These are phyloP conservation scores for Diaporthe sp. DNA, from an alignment of 2,329 filamentous ascomycete genomes.

Conservation along the genomic window DNA sequence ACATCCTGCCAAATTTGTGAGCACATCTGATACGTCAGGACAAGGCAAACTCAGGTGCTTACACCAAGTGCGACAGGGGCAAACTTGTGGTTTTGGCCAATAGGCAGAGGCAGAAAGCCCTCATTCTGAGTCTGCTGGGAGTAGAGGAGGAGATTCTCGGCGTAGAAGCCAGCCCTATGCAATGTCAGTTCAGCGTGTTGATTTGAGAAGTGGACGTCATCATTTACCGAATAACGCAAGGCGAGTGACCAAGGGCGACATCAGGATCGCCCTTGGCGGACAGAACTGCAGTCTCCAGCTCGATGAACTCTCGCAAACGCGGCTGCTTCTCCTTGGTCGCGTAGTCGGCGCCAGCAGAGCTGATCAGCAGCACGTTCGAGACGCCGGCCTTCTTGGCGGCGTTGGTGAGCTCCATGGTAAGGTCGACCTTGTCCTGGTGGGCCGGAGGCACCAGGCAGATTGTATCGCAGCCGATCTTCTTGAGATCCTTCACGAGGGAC, in stretches of 20 bases:
- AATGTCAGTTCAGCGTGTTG: not conserved
- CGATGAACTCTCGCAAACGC: slow-evolving; percentile 60
- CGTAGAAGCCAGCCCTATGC: too few species aligned
- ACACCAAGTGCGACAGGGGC: not conserved
- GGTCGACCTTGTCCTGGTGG: slow-evolving; percentile 56
- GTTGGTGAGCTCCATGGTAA: slow-evolving; percentile 54
- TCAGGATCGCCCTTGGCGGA: slow-evolving; percentile 54
- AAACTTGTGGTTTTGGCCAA: not conserved
- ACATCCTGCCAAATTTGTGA: slow-evolving; percentile 50
- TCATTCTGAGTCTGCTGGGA: not conserved
- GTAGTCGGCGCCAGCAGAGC: slow-evolving; percentile 60
- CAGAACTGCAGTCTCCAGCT: slow-evolving; percentile 57
- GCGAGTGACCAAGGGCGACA: slow-evolving; percentile 32
- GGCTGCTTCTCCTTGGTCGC: slow-evolving; percentile 60
- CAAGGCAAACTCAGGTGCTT: not conserved
- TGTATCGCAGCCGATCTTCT: slow-evolving; percentile 56
- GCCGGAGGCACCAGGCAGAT: slow-evolving; percentile 61
- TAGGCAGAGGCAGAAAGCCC: not conserved
- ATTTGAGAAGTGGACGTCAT: too few species aligned
- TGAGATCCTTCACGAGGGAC: slow-evolving; percentile 55
- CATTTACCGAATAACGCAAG: not conserved
- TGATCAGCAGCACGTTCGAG: slow-evolving; percentile 58
- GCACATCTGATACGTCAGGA: not conserved
- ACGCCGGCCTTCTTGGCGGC: slow-evolving; percentile 57
- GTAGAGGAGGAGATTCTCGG: not conserved